phyloP scores from a whole-genome alignment of 306 rosid species.

The Rubus idaeus region DNA sequence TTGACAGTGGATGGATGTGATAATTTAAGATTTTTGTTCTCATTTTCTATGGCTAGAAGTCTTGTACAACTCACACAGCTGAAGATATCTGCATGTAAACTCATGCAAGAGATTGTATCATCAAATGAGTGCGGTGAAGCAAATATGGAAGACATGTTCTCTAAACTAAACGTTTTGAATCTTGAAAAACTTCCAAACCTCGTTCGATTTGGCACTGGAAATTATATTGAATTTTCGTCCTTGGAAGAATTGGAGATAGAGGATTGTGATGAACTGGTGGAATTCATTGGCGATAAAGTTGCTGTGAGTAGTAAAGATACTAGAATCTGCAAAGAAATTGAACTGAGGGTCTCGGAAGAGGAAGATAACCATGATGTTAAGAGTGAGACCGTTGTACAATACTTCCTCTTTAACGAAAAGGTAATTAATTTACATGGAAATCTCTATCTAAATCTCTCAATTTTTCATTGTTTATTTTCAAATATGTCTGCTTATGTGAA shows the following conservation, averaged over 20 bases:
- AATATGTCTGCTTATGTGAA: not conserved
- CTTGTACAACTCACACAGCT: not conserved
- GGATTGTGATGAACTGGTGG: not conserved
- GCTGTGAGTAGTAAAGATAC: not conserved
- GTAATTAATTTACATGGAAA: not conserved
- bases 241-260: too few relatives aligned
- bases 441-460: too few relatives aligned
- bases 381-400: not conserved
- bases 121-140: too few relatives aligned
- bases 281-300: not conserved
- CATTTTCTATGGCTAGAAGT: not conserved
- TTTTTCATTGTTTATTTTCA: not conserved
- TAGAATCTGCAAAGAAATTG: not conserved
- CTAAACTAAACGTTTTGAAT: too few relatives aligned
- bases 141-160: too few relatives aligned
- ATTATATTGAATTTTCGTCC: too few relatives aligned
- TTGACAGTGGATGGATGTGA: not conserved
- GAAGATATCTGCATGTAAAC: not conserved
- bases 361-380: not conserved
- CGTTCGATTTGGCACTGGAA: too few relatives aligned
- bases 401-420: not conserved
- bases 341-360: too few relatives aligned
- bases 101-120: not conserved
- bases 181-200: too few relatives aligned
- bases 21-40: too few relatives aligned